A percentile compares a stretch with the other conserved stretches of the same genome.
These are phyloP conservation scores for Casuarina equisetifolia DNA, from an alignment of 306 rosid species.

Conservation along the genomic window DNA sequence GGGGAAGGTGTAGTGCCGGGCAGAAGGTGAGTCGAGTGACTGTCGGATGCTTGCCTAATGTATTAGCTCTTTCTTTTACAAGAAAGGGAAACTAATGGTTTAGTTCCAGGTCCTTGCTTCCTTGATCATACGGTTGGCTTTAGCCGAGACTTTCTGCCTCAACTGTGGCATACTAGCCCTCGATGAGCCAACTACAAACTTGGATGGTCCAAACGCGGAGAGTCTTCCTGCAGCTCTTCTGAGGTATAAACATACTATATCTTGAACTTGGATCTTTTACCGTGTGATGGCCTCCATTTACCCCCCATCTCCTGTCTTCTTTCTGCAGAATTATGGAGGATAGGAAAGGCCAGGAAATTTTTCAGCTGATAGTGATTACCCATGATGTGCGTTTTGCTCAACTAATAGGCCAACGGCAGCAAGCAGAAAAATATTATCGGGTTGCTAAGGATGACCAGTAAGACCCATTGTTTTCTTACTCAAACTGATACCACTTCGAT, in stretches of 20 bases:
- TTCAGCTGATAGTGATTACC: constrained; percentile 89
- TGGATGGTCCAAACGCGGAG: constrained; percentile 95
- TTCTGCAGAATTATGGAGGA: too few species aligned
- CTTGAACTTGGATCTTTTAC: constrained; percentile 9
- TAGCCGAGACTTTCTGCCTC: constrained; percentile 22
- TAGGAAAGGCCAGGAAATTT: background rate
- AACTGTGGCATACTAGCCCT: too few species aligned
- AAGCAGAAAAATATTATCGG: constrained; percentile 90
- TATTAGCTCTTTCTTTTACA: background rate
- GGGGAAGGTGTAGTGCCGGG: constrained; percentile 99
- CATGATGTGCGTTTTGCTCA: constrained; percentile 97
- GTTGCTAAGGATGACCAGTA: constrained; percentile 87
- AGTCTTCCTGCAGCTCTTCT: constrained; percentile 91
- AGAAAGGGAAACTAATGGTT: constrained; percentile 6
- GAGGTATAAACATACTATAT: constrained; percentile 39
- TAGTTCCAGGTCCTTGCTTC: background rate
- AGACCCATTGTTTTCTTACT: constrained; percentile 30
- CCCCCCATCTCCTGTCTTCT: background rate
- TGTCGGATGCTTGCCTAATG: constrained; percentile 3
- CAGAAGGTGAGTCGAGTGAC: constrained; percentile 60
- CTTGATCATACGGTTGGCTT: constrained; percentile 89
- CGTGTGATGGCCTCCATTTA: constrained; percentile 12
- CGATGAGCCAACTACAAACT: too few species aligned
- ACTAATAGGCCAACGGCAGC: constrained; percentile 89
- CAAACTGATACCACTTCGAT: constrained; percentile 19